Base-by-base conservation (phyloP, 1,284 basidiomycete species). In the Ustilago cynodontis region DNA sequence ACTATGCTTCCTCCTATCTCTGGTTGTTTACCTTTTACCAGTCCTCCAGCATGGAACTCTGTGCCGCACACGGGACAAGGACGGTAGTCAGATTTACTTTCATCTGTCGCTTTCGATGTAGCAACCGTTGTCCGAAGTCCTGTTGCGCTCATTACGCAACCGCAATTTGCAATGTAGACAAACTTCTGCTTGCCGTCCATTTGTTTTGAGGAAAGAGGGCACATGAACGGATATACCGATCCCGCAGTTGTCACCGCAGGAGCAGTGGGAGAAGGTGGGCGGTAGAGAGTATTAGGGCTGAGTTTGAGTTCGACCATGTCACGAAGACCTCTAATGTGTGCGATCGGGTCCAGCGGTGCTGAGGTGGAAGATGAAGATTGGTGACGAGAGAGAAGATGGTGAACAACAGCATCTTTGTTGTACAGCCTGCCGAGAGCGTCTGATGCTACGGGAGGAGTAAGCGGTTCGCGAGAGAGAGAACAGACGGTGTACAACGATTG, bases 351-450 rank as follows among this genome's bases (percentile, higher is more conserved):
- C 2, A 9, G 7, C 2, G 31, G 3, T 14, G 50, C 45, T 16
- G 51, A 29, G 0, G 67, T 35, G 1, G 50, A 47, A 7, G 54
- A 14, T 9, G 51, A 54, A 3, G 51, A 33, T 26, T 53, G 59
- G 43, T 59, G 64, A 16, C 81, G 81, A 4, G 41, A 53, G 13
- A 83, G 69, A 3, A 86, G 70, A 52, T 82, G 82, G n/a, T 71
- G 58, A 1, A 86, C 53, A 10, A 85, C 35, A 0, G 70, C 79
- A 41, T 86, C 84, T 64, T 85, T 85, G 62, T 85, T 86, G 78
- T 84, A 86, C 28, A 86, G 56, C 28, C 75, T 62, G 0, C 84
- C 84, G 16, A 84, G 69, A 4, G 71, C 59, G 61, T 85, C 83
- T 8, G 79, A 71, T 31, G 78, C 79, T n/a, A 86, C 64, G 1